Evolutionary conservation across 768 basidiomycete species (phyloP).

Genomic region (Neoboletus subvelutipes): DNA sequence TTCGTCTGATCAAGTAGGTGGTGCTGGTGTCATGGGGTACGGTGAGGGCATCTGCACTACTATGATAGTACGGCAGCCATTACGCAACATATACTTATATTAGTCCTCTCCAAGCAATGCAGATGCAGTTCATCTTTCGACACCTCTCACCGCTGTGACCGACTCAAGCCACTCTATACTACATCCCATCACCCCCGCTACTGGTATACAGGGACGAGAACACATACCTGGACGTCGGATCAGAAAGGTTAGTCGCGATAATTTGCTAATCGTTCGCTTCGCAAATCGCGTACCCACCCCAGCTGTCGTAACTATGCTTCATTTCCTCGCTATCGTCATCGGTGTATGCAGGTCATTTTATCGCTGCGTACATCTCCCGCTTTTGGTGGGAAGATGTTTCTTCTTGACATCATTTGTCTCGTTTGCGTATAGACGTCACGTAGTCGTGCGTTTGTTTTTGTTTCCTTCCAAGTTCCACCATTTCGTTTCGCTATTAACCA

Average conservation of each 20-base stretch:
- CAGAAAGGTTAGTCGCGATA: neutral
- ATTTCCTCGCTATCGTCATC: neutral
- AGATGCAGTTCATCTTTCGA: neutral
- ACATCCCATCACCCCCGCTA: neutral
- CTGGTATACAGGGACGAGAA: neutral
- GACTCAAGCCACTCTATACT: neutral
- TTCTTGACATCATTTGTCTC: neutral
- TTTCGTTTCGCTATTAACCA: neutral
- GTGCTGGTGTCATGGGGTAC: neutral
- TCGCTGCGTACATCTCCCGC: neutral
- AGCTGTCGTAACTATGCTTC: neutral
- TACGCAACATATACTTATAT: neutral
- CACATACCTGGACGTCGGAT: neutral
- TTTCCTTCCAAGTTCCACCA: neutral
- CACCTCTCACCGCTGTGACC: too few relatives aligned
- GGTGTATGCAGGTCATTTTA: constrained; percentile 1
- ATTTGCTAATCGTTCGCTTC: neutral
- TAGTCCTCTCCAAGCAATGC: too few relatives aligned
- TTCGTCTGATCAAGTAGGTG: neutral
- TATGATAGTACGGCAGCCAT: neutral
- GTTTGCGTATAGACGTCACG: neutral
- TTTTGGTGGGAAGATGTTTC: constrained; percentile 4
- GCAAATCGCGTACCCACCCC: neutral
- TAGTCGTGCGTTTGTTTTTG: neutral
- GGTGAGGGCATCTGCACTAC: neutral